Base-by-base conservation (phyloP, 257 asterid genomes). In the Primulina huaijiensis region DNA sequence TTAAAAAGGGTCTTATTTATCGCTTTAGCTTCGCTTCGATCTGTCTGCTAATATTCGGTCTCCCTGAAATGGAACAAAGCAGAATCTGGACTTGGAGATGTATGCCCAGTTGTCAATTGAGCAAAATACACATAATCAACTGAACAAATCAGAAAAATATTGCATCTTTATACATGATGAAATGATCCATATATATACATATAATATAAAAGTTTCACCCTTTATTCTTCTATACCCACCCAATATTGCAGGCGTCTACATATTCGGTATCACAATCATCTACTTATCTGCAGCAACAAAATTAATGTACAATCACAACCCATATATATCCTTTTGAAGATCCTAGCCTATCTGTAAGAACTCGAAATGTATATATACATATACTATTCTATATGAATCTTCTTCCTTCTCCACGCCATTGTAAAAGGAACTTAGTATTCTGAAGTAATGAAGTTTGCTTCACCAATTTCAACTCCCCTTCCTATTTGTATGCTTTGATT, bases 281-380 rank as follows among this genome's bases (percentile, higher is more conserved):
- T 90, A 89, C 69, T 67, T 81, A 77, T 80, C 88, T 83, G 87
- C 86, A 80, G 75, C 82, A 84, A 73, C 93, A 88, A 85, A 92
- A 89, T 76, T 83, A 89, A 90, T 88, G 90, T 88, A 90, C 96
- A 92, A 86, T 79, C 92, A 82, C 88, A 90, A 85, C 78, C 78
- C 88, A 71, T 71, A 77, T 71, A 71, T 71, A 77, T 71, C 58
- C 67, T 78, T 81, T 4, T 50, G 8, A 80, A 80, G 52, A 72
- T 38, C 82, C 89, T 81, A 74, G 71, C 58, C 87, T 83, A 71
- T 75, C 84, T 79, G 79, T 76, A 83, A 82, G 84, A 77, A 80
- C 85, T 79, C 73, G 76, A 80, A 79, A 67, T 37, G 77, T 25
- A 76, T 46, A 70, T 78, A 73, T 46, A 70, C 76, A 73, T 61